Percentiles rank a stretch among this genome's conserved stretches.
phyloP scores from a whole-genome alignment of 768 basidiomycete species.

The Hygrocybe coccinea region DNA sequence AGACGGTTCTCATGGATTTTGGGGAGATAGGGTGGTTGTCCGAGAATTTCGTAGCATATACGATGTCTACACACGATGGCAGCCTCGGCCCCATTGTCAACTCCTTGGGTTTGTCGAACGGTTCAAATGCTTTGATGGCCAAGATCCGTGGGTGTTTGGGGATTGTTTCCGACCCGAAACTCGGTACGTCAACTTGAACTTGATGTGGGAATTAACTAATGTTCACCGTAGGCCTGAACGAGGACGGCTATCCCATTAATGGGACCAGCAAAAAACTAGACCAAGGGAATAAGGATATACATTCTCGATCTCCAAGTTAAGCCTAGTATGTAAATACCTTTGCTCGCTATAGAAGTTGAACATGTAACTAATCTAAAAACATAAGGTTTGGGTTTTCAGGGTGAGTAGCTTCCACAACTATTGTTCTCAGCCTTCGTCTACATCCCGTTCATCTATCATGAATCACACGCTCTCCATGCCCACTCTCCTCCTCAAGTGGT shows the following conservation, averaged over 20 bases:
- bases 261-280: not conserved
- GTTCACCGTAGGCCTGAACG: slow-evolving; percentile 11
- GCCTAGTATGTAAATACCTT: not conserved
- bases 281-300: not conserved
- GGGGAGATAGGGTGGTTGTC: slow-evolving; percentile 23
- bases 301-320: not conserved
- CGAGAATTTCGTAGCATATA: slow-evolving; percentile 15
- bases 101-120: slow-evolving; percentile 5
- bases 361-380: too few species aligned
- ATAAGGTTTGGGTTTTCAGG: too few species aligned
- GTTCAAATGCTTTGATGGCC: slow-evolving; percentile 8
- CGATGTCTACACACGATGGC: not conserved
- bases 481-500: too few species aligned
- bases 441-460: too few species aligned
- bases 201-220: slow-evolving; percentile 1
- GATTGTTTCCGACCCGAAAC: slow-evolving; percentile 3
- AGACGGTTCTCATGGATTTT: slow-evolving; percentile 25
- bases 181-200: slow-evolving; percentile 14
- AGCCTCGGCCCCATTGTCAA: slow-evolving; percentile 6
- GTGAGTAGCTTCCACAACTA: too few species aligned
- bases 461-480: too few species aligned
- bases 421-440: too few species aligned
- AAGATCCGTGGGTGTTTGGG: slow-evolving; percentile 7
- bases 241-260: slow-evolving; percentile 11
- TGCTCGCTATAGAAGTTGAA: too few species aligned